Evolutionary conservation across 805 yeast species (phyloP), one percentile per base, ranked within the genome.

Genomic region (Kluyveromyces nonfermentans): DNA sequence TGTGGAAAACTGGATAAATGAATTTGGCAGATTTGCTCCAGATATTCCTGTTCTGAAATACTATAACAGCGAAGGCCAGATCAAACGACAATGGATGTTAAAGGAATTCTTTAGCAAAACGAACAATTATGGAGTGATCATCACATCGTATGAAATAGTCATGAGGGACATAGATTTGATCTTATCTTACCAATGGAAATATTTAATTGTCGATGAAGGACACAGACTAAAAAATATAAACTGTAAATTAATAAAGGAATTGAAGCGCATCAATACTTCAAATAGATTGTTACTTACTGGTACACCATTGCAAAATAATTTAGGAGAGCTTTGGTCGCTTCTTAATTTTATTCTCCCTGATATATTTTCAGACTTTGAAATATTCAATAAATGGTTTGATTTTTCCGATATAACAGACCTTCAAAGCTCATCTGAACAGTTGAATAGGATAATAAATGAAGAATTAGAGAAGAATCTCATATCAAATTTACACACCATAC

Each of bases 331-430:
- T 33, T 90, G 97, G 97, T 83, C 96, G 0, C 67, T 93, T 45
- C 69, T 90, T 43, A 93, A 93, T 59, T 90, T 90, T 57, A 82
- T 93, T 31, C 68, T 90, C 41, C 98, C 98, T 0, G 96, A 88
- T 54, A 84, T 93, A 22, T 90, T 90, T 60, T 85, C 85, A 35
- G 97, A 90, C 62, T 73, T 89, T 47, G 90, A 82, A 41, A 72
- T 88, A 35, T 90, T 90, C 58, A 94, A 90, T 60, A 83, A 81
- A 57, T 90, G 97, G 97, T 93, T 90, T 64, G 94, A 93, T 61
- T 85, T 85, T 53, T 76, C 79, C 37, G 80, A 76, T 33, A 57
- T 82, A 34, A n/a, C n/a, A 25, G 56, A 60, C 32, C 47, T 51
- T 60, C 45, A 57, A 44, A 42, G 59, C 46, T 46, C 55, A 45